Evolutionary conservation across 495 filamentous ascomycete genomes (phyloP), one percentile per base, ranked within the genome.

Genomic region (Penicillium roqueforti): DNA sequence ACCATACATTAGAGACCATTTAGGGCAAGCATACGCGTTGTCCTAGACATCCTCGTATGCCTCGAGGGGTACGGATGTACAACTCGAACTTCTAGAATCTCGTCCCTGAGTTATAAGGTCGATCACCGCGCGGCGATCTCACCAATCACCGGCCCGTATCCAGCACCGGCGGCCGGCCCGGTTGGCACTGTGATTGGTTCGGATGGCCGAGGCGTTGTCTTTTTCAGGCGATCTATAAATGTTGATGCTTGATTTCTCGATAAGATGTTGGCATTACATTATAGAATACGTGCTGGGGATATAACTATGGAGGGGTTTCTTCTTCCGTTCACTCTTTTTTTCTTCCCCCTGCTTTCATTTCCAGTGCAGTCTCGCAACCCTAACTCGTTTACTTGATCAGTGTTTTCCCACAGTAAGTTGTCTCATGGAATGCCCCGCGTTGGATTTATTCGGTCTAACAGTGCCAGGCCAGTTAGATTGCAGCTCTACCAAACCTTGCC

Each of bases 141-240:
- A n/a, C 63, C 63, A 66, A 66, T 64, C 38, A 64, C 13, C 14
- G 36, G 29, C 19, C 22, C 40, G 26, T 28, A 40, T 55, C 20
- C 53, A 57, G n/a, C 63, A 61, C 63, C 63, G 63, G 61, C 39
- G 6, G 38, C 61, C 61, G 58, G 58, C 51, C 63, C 63, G 63
- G 63, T 64, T 46, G 14, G 19, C 11, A 3, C 4, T 47, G 6
- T 64, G 31, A 67, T 67, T 67, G 63, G 63, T 5, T 31, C 34
- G 28, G 13, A 41, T 49, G 48, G 39, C 63, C 63, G 63, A 59
- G 22, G 53, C 52, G 47, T 56, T 54, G 47, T 49, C 39, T 18
- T 39, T 28, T 54, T 51, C 45, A 42, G 20, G 39, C 53, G 61
- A 67, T 67, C 63, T 67, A 64, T 61, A 61, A 55, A 56, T 53